Conservation (phyloP, 352 stramenopile genomes). For the Phytopythium chamaehyphon region DNA sequence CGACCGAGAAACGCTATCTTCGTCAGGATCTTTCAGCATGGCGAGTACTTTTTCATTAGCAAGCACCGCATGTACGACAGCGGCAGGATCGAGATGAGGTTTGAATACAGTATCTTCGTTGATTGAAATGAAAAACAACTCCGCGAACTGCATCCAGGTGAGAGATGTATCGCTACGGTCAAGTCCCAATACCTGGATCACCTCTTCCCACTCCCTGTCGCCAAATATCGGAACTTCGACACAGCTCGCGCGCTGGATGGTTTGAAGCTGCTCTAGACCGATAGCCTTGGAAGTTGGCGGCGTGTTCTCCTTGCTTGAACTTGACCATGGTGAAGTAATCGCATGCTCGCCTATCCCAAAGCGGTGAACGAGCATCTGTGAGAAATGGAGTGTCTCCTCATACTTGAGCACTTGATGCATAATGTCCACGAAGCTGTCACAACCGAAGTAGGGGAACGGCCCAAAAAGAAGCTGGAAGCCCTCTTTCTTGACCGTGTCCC, state of each 20-base stretch:
- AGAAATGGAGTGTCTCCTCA: conserved; percentile 41
- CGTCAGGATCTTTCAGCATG: conserved; percentile 23
- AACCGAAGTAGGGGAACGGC: conserved; percentile 44
- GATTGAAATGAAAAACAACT: conserved; percentile 22
- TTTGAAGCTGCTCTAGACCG: conserved; percentile 24
- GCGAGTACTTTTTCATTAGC: conserved; percentile 41
- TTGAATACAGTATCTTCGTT: conserved; percentile 27
- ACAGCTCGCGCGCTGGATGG: conserved; percentile 26
- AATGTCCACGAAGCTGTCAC: conserved; percentile 25
- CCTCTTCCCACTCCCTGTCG: conserved; percentile 15
- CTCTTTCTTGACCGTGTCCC: conserved; percentile 12
- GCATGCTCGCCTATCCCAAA: conserved; percentile 16
- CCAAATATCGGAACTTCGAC: conserved; percentile 15
- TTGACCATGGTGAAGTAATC: background rate
- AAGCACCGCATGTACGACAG: conserved; percentile 38
- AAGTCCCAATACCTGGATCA: background rate
- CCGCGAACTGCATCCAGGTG: conserved; percentile 48
- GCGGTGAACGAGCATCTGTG: conserved; percentile 24
- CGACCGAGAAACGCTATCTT: conserved; percentile 28
- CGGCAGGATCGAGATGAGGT: conserved; percentile 18
- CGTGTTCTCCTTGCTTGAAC: background rate
- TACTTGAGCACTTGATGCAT: conserved; percentile 32
- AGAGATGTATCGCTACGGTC: background rate
- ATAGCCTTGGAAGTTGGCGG: conserved; percentile 15
- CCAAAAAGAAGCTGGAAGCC: conserved; percentile 52